Percentiles rank a stretch among this genome's conserved stretches.
phyloP scores from a whole-genome alignment of 1,139 yeast genomes.

The Nakaseomyces sp. region DNA sequence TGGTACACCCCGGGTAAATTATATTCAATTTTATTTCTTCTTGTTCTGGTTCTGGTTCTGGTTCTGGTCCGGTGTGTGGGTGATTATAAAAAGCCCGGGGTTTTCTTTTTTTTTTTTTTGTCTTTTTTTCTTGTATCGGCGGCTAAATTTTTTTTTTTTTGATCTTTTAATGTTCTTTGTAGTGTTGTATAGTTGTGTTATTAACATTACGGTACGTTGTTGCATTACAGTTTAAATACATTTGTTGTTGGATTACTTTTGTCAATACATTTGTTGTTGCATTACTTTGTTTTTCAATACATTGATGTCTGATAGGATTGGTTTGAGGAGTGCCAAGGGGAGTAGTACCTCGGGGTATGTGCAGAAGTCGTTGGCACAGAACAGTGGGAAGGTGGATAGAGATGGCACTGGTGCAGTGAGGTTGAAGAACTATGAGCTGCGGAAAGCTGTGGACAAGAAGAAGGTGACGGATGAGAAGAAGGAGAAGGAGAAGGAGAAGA shows the following conservation, averaged over 20 bases:
- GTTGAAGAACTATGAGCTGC: constrained; percentile 3
- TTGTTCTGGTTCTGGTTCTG: too few relatives aligned
- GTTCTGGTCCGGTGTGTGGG: too few relatives aligned
- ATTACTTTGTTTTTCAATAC: neutral
- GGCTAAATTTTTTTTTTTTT: too few relatives aligned
- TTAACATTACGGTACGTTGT: too few relatives aligned
- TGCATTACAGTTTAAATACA: too few relatives aligned
- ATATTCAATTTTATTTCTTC: too few relatives aligned
- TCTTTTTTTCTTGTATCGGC: too few relatives aligned
- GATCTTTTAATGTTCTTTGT: neutral
- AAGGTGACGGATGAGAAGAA: neutral
- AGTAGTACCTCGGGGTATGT: constrained; percentile 29
- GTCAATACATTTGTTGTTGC: neutral
- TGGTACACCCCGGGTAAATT: too few relatives aligned
- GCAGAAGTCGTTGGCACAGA: constrained; percentile 21
- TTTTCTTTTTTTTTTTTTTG: too few relatives aligned
- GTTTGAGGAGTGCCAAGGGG: constrained; percentile 28
- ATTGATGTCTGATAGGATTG: constrained; percentile 14
- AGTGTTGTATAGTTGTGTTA: too few relatives aligned
- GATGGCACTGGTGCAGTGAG: neutral
- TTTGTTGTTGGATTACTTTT: too few relatives aligned
- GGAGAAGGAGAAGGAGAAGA: neutral
- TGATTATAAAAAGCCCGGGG: too few relatives aligned
- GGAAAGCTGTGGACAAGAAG: neutral
- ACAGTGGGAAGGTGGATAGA: neutral